Conservation (phyloP, 495 filamentous ascomycete species). For the Xylaria cubensis region DNA sequence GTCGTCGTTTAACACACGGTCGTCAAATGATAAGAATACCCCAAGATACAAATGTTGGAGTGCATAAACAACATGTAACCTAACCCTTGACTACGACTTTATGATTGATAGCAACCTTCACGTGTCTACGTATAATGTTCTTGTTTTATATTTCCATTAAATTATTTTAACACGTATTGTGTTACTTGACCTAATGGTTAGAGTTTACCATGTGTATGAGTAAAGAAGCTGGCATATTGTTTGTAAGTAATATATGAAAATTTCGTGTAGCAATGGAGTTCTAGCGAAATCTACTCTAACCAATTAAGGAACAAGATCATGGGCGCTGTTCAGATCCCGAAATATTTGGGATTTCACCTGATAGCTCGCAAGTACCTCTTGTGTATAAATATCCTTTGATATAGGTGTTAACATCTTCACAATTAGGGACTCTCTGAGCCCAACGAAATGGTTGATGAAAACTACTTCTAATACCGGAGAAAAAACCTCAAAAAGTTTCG, state of each 20-base stretch:
- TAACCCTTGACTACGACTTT: not conserved
- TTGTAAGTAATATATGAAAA: too few relatives aligned
- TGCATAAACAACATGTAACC: not conserved
- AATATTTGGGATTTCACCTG: not conserved
- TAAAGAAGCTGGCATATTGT: too few relatives aligned
- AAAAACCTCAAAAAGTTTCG: too few relatives aligned
- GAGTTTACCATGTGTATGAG: too few relatives aligned
- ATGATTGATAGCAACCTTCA: not conserved
- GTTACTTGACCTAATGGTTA: too few relatives aligned
- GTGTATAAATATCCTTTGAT: not conserved
- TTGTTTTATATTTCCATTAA: not conserved
- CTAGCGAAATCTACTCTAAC: not conserved
- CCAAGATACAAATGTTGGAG: not conserved
- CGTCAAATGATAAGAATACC: not conserved
- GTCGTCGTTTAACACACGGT: not conserved
- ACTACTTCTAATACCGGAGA: too few relatives aligned
- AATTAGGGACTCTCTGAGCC: not conserved
- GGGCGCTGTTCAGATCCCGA: not conserved
- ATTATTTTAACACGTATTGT: not conserved
- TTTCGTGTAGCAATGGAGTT: not conserved
- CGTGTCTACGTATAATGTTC: not conserved
- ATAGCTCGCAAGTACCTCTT: not conserved
- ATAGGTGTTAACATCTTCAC: not conserved
- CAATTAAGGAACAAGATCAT: not conserved
- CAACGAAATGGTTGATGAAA: not conserved